Base-by-base conservation (phyloP, 257 asterid species). In the Plantago ovata region DNA sequence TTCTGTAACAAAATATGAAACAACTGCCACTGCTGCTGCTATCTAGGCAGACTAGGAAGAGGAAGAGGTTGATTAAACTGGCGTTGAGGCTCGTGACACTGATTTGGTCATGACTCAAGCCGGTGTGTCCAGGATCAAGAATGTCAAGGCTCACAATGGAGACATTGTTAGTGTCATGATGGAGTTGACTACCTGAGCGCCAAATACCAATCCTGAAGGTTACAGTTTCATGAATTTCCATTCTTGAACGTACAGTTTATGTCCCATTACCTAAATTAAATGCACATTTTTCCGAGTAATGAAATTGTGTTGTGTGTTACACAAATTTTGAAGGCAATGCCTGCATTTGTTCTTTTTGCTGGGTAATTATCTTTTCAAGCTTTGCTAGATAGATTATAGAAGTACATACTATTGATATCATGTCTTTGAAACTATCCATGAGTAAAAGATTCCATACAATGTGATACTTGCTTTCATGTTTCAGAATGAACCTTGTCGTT, bases 21-120 rank as follows among this genome's bases (percentile, higher is more conserved):
- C 65, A 2, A 76, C 84, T 3, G 65, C 73, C 32, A 47, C 83
- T 1, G 62, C 71, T 33, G 75, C 75, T 48, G 70, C 64, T n/a
- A 77, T 55, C 0, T 80, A 56, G 41, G 96, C n/a, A n/a, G n/a
- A 78, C 1, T 86, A 81, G 61, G 96, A 91, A 47, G 95, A 84
- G 28, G 91, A 85, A 53, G 96, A 90, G 71, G 54, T 65, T n/a
- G 76, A 70, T 19, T 71, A 70, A 47, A 70, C 63, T 1, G 76
- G 76, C 0, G 71, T 70, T 6, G 76, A 70, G 71, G 58, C 67
- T 52, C 76, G 71, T 16, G 76, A 70, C 68, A 70, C 64, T 47
- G 76, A 64, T 53, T 61, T 70, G 60, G 77, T 72, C 12, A 72
- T 61, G 77, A 72, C 72, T 11, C 77, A 72, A 58, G 77, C 77